Conservation (phyloP, 805 yeast species). For the Brettanomyces naardenensis region DNA sequence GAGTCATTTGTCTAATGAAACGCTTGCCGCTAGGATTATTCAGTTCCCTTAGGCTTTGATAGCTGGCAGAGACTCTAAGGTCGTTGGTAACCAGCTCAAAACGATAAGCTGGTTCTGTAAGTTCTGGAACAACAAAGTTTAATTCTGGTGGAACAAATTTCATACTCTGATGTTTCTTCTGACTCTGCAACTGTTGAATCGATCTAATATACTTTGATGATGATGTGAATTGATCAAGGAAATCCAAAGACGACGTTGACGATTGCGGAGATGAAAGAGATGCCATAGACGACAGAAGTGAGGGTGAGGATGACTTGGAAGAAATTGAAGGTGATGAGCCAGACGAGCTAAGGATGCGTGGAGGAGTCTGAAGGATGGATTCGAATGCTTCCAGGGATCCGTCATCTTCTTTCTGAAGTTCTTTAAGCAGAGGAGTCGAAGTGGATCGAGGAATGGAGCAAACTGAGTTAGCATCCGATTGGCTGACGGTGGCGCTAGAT, state of each 20-base stretch:
- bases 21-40: conserved; percentile 6
- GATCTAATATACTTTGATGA: conserved; percentile 1
- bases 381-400: not conserved
- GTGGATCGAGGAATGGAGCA: not conserved
- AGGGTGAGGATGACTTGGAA: conserved; percentile 24
- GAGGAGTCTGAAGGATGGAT: conserved; percentile 10
- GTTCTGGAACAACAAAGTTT: conserved; percentile 21
- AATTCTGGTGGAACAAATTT: conserved; percentile 33
- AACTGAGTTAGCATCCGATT: too few relatives aligned
- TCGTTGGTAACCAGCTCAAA: conserved; percentile 22
- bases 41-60: conserved; percentile 10
- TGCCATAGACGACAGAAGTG: conserved; percentile 18
- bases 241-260: conserved; percentile 18
- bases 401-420: not conserved
- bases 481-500: too few relatives aligned
- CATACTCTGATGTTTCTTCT: not conserved
- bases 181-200: conserved; percentile 12
- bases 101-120: conserved; percentile 14
- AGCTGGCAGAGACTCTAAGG: conserved; percentile 11
- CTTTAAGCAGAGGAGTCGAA: not conserved
- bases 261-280: conserved; percentile 23
- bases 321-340: conserved; percentile 20
- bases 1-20: not conserved
- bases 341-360: conserved; percentile 6
- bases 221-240: conserved; percentile 5